Conservation (phyloP, 106 monocot genomes). For the Acorus calamus region DNA sequence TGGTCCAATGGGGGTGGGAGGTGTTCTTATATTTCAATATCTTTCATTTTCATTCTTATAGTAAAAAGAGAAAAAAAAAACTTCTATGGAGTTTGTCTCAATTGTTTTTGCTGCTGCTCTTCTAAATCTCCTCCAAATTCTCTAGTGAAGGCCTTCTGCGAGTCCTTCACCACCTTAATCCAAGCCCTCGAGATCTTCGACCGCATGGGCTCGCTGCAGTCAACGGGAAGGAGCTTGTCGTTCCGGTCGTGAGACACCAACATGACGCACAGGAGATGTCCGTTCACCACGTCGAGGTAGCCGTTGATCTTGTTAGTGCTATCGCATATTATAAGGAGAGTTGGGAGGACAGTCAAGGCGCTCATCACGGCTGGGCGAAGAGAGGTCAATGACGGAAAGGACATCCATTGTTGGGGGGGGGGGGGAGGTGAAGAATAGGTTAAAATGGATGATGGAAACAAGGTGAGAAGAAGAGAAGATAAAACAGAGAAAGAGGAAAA, state of each 20-base stretch:
- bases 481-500: no score
- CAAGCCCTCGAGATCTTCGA: constrained; percentile 42
- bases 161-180: constrained; percentile 46
- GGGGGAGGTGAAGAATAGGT: no score
- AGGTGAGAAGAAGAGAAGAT: no score
- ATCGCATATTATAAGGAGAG: constrained; percentile 69
- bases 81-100: no score
- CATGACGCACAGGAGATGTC: constrained; percentile 44
- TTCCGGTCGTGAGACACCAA: constrained; percentile 47
- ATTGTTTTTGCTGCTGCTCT: constrained; percentile 3
- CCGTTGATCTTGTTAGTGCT: constrained; percentile 48
- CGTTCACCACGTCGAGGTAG: constrained; percentile 39
- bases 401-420: no score
- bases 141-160: constrained; percentile 49
- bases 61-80: no score
- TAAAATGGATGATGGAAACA: no score
- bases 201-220: constrained; percentile 51
- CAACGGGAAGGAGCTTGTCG: constrained; percentile 57
- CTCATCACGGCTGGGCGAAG: no score
- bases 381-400: no score
- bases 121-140: constrained; percentile 62
- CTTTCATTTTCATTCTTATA: no score
- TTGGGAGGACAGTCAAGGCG: constrained; percentile 8
- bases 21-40: no score
- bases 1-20: no score